Conservation (phyloP, 495 filamentous ascomycete species). For the Podospora bellae-mahoneyi region DNA sequence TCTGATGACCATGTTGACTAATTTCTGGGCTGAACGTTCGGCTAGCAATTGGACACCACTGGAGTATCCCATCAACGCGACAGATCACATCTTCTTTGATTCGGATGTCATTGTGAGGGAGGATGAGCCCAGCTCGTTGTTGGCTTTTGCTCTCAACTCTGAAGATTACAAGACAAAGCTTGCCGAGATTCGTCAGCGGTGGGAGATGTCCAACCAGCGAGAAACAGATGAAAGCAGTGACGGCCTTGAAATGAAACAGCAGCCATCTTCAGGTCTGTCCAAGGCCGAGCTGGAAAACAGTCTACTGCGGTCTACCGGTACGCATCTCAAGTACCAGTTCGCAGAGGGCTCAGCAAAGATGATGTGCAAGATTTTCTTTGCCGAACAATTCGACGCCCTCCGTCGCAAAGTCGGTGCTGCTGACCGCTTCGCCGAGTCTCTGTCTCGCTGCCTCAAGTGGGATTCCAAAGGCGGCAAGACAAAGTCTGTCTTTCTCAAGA, state of each 20-base stretch:
- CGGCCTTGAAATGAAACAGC: conserved; percentile 30
- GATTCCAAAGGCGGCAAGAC: conserved; percentile 98
- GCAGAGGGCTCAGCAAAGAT: conserved; percentile 86
- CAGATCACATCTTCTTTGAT: conserved; percentile 94
- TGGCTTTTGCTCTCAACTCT: conserved; percentile 86
- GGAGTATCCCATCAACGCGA: conserved; percentile 84
- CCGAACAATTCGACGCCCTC: conserved; percentile 94
- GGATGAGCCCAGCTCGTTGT: conserved; percentile 93
- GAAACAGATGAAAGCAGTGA: conserved; percentile 34
- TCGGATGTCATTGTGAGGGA: conserved; percentile 97
- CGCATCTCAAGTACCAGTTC: conserved; percentile 93
- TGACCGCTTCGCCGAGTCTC: conserved; percentile 89
- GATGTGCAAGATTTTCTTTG: conserved; percentile 97
- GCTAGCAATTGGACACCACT: conserved; percentile 93
- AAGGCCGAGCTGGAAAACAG: conserved; percentile 67
- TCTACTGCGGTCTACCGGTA: conserved; percentile 76
- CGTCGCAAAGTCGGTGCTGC: conserved; percentile 87
- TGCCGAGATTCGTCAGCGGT: conserved; percentile 61
- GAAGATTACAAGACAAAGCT: conserved; percentile 81
- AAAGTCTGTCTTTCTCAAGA: conserved; percentile 97
- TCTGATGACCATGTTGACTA: conserved; percentile 88
- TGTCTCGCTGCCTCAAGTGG: conserved; percentile 95
- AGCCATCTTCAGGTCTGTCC: conserved; percentile 20
- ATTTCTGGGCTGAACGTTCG: conserved; percentile 97
- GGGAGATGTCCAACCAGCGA: conserved; percentile 33